These are phyloP conservation scores for Prosopis cineraria DNA, from an alignment of 306 rosid species.

Conservation along the genomic window DNA sequence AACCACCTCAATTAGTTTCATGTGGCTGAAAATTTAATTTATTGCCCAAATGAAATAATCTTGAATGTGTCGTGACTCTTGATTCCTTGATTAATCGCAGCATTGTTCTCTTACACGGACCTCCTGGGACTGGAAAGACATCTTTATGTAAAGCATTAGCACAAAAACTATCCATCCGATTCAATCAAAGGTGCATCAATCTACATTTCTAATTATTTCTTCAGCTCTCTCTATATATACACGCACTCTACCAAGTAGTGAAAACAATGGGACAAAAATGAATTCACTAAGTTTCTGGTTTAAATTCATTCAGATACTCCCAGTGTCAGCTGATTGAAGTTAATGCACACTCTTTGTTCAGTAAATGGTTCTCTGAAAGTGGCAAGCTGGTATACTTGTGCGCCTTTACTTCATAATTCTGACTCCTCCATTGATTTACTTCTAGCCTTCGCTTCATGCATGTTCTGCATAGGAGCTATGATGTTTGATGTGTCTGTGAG, in stretches of 20 bases:
- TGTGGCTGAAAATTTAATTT: too few relatives aligned
- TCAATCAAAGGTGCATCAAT: constrained; percentile 69
- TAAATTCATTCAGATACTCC: constrained; percentile 58
- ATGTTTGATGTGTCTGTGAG: background rate
- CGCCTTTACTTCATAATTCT: constrained; percentile 33
- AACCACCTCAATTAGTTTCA: too few relatives aligned
- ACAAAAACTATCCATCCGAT: constrained; percentile 85
- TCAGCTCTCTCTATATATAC: background rate
- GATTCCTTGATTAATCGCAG: constrained; percentile 46
- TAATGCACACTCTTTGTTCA: constrained; percentile 97
- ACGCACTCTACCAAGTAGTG: constrained; percentile 11
- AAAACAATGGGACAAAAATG: constrained; percentile 2
- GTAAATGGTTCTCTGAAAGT: constrained; percentile 99
- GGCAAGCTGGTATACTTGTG: constrained; percentile 86
- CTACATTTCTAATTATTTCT: background rate
- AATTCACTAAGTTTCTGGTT: constrained; percentile 16
- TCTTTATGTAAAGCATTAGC: constrained; percentile 92
- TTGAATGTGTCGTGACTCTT: constrained; percentile 6
- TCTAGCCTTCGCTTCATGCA: constrained; percentile 12
- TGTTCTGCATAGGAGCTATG: background rate
- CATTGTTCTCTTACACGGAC: constrained; percentile 90
- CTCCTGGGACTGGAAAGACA: constrained; percentile 97
- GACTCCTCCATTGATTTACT: constrained; percentile 1
- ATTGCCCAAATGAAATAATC: background rate
- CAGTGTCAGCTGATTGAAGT: constrained; percentile 84